A percentile compares a stretch with the other conserved stretches of the same genome.
These are phyloP conservation scores for Rhododendron mucronatum DNA, from an alignment of 148 eudicot genomes.

Conservation along the genomic window DNA sequence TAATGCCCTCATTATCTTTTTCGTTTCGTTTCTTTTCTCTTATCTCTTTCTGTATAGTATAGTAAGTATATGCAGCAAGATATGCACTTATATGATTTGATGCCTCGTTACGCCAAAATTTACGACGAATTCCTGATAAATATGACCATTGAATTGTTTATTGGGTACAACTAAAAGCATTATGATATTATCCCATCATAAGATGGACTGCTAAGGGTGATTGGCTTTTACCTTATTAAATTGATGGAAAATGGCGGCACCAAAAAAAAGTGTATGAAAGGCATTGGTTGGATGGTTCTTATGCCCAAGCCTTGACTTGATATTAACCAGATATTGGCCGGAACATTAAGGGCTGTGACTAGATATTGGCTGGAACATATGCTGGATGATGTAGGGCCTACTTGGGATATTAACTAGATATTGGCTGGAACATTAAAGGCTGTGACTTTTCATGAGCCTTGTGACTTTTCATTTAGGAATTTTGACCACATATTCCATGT, in stretches of 20 bases:
- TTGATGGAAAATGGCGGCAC: not conserved
- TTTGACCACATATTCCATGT: too few relatives aligned
- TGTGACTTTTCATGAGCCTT: too few relatives aligned
- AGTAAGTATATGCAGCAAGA: not conserved
- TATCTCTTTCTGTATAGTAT: not conserved
- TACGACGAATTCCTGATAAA: not conserved
- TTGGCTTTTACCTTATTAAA: not conserved
- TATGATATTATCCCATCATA: not conserved
- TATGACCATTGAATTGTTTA: not conserved
- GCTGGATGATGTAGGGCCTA: too few relatives aligned
- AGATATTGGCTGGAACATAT: too few relatives aligned
- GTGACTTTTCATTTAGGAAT: not conserved
- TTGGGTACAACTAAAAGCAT: not conserved
- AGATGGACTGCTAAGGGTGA: not conserved
- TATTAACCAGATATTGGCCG: not conserved
- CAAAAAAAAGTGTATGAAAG: not conserved
- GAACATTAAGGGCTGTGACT: not conserved
- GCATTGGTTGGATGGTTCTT: not conserved
- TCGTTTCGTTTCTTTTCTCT: not conserved
- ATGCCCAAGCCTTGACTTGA: not conserved
- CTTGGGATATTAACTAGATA: too few relatives aligned
- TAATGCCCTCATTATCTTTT: not conserved
- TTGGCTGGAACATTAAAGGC: too few relatives aligned
- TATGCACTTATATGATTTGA: not conserved
- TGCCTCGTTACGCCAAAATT: not conserved